phyloP scores from a whole-genome alignment of 257 asterid species.

The Parsonsia alboflavescens region DNA sequence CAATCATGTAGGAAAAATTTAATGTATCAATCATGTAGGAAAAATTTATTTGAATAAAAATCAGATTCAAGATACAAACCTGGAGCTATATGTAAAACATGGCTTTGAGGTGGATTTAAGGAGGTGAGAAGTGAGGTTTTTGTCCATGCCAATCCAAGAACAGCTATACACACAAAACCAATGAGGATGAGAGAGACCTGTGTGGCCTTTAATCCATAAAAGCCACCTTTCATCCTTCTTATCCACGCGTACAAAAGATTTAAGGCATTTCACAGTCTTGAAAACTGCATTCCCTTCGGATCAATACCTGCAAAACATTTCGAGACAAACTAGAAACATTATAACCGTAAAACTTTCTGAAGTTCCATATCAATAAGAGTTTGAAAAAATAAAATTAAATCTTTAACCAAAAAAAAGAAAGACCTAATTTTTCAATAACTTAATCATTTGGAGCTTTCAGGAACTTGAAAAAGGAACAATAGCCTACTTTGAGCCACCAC shows the following conservation, averaged over 20 bases:
- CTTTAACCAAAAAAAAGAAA: not conserved
- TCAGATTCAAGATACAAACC: slow-evolving; percentile 40
- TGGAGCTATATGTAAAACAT: slow-evolving; percentile 40
- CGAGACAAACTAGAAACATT: not conserved
- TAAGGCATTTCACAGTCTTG: slow-evolving; percentile 28
- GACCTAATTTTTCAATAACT: not conserved
- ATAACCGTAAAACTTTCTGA: not conserved
- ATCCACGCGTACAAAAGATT: slow-evolving; percentile 23
- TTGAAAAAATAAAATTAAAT: not conserved
- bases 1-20: not conserved
- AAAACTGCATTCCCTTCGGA: slow-evolving; percentile 8
- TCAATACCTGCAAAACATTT: slow-evolving; percentile 11
- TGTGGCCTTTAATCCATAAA: slow-evolving; percentile 56
- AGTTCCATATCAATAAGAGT: not conserved
- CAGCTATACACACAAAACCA: slow-evolving; percentile 57
- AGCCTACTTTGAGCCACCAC: no score
- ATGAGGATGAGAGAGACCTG: slow-evolving; percentile 84
- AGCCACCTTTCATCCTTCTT: slow-evolving; percentile 85
- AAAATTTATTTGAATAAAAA: not conserved
- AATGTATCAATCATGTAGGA: not conserved
- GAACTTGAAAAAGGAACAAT: not conserved
- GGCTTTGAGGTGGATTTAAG: slow-evolving; percentile 44
- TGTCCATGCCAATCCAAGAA: slow-evolving; percentile 64
- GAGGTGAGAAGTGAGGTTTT: slow-evolving; percentile 62
- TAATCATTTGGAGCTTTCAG: not conserved